phyloP scores from a whole-genome alignment of 805 yeast genomes.

The Saccharomycopsis synnaedendra region DNA sequence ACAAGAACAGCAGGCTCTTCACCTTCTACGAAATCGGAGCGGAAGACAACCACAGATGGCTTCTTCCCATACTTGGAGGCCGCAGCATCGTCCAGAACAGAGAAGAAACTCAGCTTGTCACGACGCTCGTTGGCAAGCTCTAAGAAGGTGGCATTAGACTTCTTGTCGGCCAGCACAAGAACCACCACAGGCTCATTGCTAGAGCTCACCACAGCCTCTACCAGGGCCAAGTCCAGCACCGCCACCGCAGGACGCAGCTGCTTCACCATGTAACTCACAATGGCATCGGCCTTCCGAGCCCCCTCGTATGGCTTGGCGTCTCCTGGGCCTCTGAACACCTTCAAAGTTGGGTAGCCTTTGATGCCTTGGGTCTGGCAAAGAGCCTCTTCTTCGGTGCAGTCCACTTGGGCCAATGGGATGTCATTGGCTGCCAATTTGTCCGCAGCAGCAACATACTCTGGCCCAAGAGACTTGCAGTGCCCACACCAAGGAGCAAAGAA shows the following conservation, averaged over 20 bases:
- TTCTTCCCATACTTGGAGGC: constrained; percentile 28
- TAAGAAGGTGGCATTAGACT: constrained; percentile 14
- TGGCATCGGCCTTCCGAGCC: constrained; percentile 71
- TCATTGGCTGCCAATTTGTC: constrained; percentile 45
- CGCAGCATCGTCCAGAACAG: constrained; percentile 28
- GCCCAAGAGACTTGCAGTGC: constrained; percentile 82
- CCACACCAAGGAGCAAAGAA: constrained; percentile 98
- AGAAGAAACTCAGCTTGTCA: constrained; percentile 25
- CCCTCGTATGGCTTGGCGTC: constrained; percentile 54
- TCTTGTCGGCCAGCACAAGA: constrained; percentile 31
- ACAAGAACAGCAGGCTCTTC: constrained; percentile 20
- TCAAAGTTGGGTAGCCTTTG: constrained; percentile 78
- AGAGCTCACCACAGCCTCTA: constrained; percentile 29
- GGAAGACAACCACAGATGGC: constrained; percentile 38
- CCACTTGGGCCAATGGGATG: constrained; percentile 71
- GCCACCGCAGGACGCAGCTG: constrained; percentile 71
- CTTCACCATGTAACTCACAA: constrained; percentile 68
- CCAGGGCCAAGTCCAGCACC: constrained; percentile 34
- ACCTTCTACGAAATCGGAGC: constrained; percentile 23
- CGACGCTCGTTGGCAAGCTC: constrained; percentile 34
- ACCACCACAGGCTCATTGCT: constrained; percentile 44
- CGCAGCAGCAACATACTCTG: constrained; percentile 69
- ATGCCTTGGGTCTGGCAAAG: constrained; percentile 59
- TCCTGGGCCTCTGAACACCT: constrained; percentile 51
- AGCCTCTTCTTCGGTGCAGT: constrained; percentile 69